Base-by-base conservation (phyloP, 2,329 filamentous ascomycete genomes). In the Teratosphaeria pseudoeucalypti region DNA sequence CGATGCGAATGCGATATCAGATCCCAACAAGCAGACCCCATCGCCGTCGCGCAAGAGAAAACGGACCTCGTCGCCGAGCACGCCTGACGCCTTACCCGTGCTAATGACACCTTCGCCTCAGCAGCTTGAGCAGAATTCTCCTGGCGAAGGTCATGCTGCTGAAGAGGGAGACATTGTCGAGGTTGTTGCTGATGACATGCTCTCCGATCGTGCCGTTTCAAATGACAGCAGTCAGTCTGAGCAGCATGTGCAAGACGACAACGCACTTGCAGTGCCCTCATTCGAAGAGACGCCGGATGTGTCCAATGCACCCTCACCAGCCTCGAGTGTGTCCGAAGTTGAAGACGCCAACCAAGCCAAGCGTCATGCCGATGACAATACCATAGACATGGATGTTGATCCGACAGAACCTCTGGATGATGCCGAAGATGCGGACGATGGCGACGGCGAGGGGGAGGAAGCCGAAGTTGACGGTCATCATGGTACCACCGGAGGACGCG, bases 1-100 rank as follows among this genome's bases (percentile, higher is more conserved):
- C 11, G 16, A 27, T 37, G 14, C 32, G 6, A 47, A 58, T 23
- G 59, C 32, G 14, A 34, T 19, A 27, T 11, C 12, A 32, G 10
- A 14, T 10, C 32, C 52, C 23, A 32, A 32, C 12, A 34, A 59
- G 10, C 53, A 57, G 16, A 56, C 63, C 6, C 55, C 60, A 12
- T 67, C 65, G 26, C 65, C 64, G 16, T 62, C 64, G 16, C 63
- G 66, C 43, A 70, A 70, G 57, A 60, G 68, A 16, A 70, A 70
- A 49, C 61, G 68, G 56, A 64, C 65, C 53, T 63, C 66, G 56
- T 62, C 64, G 55, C 60, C 63, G 19, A 49, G 55, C 29, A 58
- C 60, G n/a, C 52, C 61, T 1, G 57, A 58, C 57, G 60, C 29
- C 54, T 16, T 54, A 27, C n/a, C 52, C 11, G 29, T 54, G 32